Percentiles rank a stretch among this genome's conserved stretches.
Conservation (phyloP, 2,329 filamentous ascomycete genomes). For the Fusarium compactum region DNA sequence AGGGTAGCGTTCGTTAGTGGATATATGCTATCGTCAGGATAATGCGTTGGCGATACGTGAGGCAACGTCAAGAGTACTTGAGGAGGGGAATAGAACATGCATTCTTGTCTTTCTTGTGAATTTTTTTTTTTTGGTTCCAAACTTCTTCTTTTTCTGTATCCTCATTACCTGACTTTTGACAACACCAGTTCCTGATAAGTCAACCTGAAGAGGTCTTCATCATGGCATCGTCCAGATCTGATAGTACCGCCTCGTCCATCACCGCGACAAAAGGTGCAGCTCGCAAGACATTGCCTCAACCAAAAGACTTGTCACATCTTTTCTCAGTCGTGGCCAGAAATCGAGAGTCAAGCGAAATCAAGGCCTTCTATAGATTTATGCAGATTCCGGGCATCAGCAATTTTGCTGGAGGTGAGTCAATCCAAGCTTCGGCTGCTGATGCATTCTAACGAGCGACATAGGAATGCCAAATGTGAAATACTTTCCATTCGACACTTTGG, state of each 20-base stretch:
- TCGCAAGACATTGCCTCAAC: conserved; percentile 51
- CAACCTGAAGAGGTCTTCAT: not conserved
- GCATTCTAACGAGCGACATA: conserved; percentile 51
- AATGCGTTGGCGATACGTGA: conserved; percentile 17
- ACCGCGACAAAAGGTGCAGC: conserved; percentile 19
- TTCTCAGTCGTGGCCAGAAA: conserved; percentile 77
- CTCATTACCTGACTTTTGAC: not conserved
- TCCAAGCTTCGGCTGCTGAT: conserved; percentile 2
- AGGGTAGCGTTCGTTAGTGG: conserved; percentile 10
- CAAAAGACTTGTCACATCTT: conserved; percentile 83
- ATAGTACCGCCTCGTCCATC: conserved; percentile 4
- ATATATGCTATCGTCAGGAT: conserved; percentile 12
- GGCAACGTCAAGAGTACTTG: conserved; percentile 31
- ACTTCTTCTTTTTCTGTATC: not conserved
- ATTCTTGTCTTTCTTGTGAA: conserved; percentile 17
- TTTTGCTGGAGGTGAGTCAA: conserved; percentile 69
- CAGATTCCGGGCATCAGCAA: conserved; percentile 71
- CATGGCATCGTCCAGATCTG: conserved; percentile 42
- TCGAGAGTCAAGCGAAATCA: conserved; percentile 75
- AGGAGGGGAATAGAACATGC: conserved; percentile 11
- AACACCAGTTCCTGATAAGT: conserved; percentile 5
- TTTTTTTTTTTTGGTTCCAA: not conserved
- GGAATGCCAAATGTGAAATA: conserved; percentile 83
- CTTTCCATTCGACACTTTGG: conserved; percentile 92
- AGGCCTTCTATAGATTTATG: conserved; percentile 90